phyloP scores from a whole-genome alignment of 768 basidiomycete genomes.

The Suillus brevipes region DNA sequence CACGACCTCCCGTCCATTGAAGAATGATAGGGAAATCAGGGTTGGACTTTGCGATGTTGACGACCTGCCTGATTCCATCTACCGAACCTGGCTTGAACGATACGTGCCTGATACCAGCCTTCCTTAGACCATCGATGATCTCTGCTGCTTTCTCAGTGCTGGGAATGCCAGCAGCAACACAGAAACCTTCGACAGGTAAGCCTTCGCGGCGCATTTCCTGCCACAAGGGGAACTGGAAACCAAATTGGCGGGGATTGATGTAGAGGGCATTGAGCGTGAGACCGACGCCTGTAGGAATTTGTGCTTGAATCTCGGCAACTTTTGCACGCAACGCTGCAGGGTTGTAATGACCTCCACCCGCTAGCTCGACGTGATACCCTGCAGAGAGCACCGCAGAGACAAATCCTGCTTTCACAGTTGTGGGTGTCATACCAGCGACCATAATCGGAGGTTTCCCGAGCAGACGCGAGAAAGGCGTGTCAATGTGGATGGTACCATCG shows the following conservation, averaged over 20 bases:
- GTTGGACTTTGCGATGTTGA: slow-evolving; percentile 92
- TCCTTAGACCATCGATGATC: slow-evolving; percentile 82
- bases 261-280: slow-evolving; percentile 94
- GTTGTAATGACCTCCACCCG: slow-evolving; percentile 98
- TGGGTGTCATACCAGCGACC: slow-evolving; percentile 99
- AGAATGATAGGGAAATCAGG: slow-evolving; percentile 96
- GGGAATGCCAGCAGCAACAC: slow-evolving; percentile 96
- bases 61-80: slow-evolving; percentile 95
- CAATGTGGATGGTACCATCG: slow-evolving; percentile 89
- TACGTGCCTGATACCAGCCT: slow-evolving; percentile 91
- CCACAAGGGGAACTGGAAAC: slow-evolving; percentile 97
- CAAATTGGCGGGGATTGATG: slow-evolving; percentile 97
- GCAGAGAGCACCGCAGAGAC: slow-evolving; percentile 91
- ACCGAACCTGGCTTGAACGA: slow-evolving; percentile 98
- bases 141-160: slow-evolving; percentile 96
- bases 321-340: slow-evolving; percentile 84
- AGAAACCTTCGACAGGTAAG: slow-evolving; percentile 96
- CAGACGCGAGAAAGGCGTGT: slow-evolving; percentile 95
- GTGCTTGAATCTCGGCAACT: slow-evolving; percentile 86
- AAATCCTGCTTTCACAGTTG: slow-evolving; percentile 93
- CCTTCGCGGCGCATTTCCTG: slow-evolving; percentile 96
- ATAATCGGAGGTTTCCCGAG: slow-evolving; percentile 97
- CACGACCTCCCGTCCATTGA: slow-evolving; percentile 99
- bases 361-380: slow-evolving; percentile 95
- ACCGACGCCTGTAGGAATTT: slow-evolving; percentile 86